Base-by-base conservation (phyloP, 2,329 filamentous ascomycete genomes). In the Tolypocladium nubicola region DNA sequence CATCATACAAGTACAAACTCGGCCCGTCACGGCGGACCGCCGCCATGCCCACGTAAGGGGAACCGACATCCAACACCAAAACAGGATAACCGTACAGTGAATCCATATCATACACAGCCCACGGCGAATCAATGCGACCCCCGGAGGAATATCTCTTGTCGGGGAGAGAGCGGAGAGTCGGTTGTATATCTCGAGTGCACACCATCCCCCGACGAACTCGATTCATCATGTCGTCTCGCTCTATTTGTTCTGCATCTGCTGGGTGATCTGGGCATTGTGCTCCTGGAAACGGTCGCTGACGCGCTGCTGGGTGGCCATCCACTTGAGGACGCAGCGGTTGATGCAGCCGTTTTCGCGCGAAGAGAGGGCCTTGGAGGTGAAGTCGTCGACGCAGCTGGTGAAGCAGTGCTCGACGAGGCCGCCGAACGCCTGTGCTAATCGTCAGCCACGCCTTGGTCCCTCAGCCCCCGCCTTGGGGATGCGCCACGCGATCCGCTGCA, bases 381-480 rank as follows among this genome's bases (percentile, higher is more conserved):
- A 99, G 81, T 97, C 92, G 75, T 92, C 93, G 76, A 99, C 85
- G 81, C 94, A 99, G 75, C 94, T 88, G 72, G 90, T 87, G 82
- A 99, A 99, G 84, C 94, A 99, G 76, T 87, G 83, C 73, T 90
- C 87, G 67, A 91, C 88, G 40, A 71, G 66, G 58, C 69, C 67
- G 56, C 69, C 69, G 56, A 71, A 75, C 33, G 72, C 72, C 72
- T 72, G 50, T 2, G n/a, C n/a, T 23, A 37, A 10, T 57, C 16
- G 26, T 54, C 52, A 56, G 58, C 35, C 6, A 39, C 14, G 54
- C 3, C 6, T 8, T 2, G 21, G 16, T 8, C 6, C 30, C 1
- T 19, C 0, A 19, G 13, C 9, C 16, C 2, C 8, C 45, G 6
- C 7, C 45, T 16, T 4, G 26, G 2, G 19, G n/a, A 10, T 9